Evolutionary conservation across 2,329 filamentous ascomycete genomes (phyloP).

Genomic region (Alternaria viburni): DNA sequence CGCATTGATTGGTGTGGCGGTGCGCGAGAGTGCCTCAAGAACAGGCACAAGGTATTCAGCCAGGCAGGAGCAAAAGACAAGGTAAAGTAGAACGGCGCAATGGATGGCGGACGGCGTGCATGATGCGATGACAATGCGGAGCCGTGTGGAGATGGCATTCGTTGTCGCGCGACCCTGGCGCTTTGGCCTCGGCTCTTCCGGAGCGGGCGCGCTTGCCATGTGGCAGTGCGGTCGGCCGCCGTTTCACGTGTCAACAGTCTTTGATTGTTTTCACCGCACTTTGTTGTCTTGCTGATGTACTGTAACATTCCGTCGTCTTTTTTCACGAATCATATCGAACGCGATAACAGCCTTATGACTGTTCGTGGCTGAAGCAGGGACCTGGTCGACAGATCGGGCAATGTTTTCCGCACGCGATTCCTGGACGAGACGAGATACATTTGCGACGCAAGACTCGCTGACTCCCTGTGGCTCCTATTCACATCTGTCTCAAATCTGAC

Average conservation of each 20-base stretch:
- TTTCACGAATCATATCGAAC: no score
- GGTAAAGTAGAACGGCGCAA: background rate
- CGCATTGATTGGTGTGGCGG: conserved; percentile 14
- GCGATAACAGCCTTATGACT: background rate
- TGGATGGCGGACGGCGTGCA: conserved; percentile 2
- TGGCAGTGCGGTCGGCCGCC: conserved; percentile 4
- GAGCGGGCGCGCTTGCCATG: conserved; percentile 11
- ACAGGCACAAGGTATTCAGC: background rate
- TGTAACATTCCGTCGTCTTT: background rate
- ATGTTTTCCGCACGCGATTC: background rate
- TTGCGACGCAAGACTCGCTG: background rate
- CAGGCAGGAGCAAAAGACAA: conserved; percentile 1
- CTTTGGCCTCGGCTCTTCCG: conserved; percentile 14
- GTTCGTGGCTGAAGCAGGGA: background rate
- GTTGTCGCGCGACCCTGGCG: conserved; percentile 12
- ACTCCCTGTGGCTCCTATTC: background rate
- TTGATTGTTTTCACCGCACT: background rate
- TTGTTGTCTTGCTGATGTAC: background rate
- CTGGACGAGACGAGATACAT: background rate
- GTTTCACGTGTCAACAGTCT: background rate
- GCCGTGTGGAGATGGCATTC: conserved; percentile 14
- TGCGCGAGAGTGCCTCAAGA: background rate
- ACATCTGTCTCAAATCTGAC: no score
- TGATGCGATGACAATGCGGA: conserved; percentile 18
- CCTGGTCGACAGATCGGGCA: conserved; percentile 2